Conservation (phyloP, 768 basidiomycete species). For the Calvatia gigantea region DNA sequence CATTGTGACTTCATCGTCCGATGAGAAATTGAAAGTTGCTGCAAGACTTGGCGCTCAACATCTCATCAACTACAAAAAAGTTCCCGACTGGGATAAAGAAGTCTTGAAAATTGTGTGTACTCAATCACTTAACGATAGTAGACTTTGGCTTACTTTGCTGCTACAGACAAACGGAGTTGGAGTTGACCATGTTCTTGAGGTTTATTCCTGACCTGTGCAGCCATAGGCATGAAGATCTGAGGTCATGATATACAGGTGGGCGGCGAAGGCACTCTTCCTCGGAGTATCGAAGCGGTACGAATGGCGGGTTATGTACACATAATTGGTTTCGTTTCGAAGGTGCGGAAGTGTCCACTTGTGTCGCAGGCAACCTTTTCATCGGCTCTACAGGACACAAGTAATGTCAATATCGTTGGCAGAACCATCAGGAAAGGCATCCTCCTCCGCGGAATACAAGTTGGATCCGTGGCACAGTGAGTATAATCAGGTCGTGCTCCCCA, state of each 20-base stretch:
- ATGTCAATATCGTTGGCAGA: not conserved
- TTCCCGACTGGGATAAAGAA: slow-evolving; percentile 53
- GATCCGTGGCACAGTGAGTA: not conserved
- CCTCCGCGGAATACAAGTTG: not conserved
- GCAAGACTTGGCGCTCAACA: slow-evolving; percentile 45
- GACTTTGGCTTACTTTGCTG: not conserved
- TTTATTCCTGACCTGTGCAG: not conserved
- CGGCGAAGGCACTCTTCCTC: slow-evolving; percentile 41
- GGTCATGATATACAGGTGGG: slow-evolving; percentile 19
- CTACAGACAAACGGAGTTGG: slow-evolving; percentile 28
- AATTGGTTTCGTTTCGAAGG: slow-evolving; percentile 43
- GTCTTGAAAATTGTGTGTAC: slow-evolving; percentile 30
- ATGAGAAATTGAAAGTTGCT: slow-evolving; percentile 49
- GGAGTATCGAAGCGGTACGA: slow-evolving; percentile 31
- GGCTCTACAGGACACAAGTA: not conserved
- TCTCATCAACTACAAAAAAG: slow-evolving; percentile 56
- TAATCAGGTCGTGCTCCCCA: not conserved
- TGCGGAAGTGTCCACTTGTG: slow-evolving; percentile 9
- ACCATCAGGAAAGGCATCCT: not conserved
- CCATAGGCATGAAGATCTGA: not conserved
- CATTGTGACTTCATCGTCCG: slow-evolving; percentile 59
- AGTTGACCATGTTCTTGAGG: slow-evolving; percentile 32
- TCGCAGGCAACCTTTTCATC: not conserved
- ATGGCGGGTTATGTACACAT: slow-evolving; percentile 37
- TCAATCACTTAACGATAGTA: not conserved